Evolutionary conservation across 2,329 filamentous ascomycete genomes (phyloP).

Genomic region (Fusarium sp.): DNA sequence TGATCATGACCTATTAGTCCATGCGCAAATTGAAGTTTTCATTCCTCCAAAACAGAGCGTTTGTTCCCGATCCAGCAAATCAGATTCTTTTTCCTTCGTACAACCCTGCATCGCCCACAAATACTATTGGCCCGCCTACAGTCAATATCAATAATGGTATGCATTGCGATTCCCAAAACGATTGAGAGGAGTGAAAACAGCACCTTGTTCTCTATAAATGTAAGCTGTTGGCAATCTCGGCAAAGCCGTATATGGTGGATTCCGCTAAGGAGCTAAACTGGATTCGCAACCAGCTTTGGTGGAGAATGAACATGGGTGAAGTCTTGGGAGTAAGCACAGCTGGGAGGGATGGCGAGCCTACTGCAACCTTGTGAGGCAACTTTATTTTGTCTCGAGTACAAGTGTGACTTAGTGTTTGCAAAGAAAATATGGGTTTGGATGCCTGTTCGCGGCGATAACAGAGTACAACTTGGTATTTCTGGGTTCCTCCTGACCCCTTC

Average conservation of each 20-base stretch:
- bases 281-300: background rate
- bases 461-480: too few relatives aligned
- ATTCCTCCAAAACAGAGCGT: accelerated
- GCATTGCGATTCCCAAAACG: background rate
- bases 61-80: background rate
- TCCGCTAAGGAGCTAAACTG: background rate
- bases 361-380: background rate
- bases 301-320: background rate
- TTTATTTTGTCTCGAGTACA: background rate
- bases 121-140: background rate
- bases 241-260: background rate
- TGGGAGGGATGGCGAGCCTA: background rate
- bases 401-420: background rate
- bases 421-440: background rate
- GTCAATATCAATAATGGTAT: background rate
- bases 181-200: background rate
- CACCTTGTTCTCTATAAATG: background rate
- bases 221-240: background rate
- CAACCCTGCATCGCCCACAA: background rate
- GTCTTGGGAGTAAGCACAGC: background rate
- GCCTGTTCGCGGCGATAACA: too few relatives aligned
- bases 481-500: too few relatives aligned
- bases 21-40: background rate
- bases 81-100: background rate
- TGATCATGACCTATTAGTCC: background rate